Base-by-base conservation (phyloP, 495 filamentous ascomycete genomes). In the Pseudevernia furfuracea region DNA sequence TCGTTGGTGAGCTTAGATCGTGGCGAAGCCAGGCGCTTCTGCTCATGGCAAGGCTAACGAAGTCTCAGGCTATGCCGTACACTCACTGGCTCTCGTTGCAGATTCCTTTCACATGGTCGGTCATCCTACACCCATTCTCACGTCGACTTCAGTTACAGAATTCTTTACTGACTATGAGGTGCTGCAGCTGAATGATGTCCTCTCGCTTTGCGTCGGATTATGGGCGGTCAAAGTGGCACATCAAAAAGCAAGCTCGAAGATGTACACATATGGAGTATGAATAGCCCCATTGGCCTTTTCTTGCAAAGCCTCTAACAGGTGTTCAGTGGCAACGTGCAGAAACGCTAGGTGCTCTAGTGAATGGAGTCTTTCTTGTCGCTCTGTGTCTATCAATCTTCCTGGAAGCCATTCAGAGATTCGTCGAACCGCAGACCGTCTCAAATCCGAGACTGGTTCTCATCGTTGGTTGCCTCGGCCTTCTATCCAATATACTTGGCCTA, bases 61-160 rank as follows among this genome's bases (percentile, higher is more conserved):
- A 21, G 17, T 25, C 55, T 39, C 52, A 87, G 84, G 94, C 61
- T 90, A 94, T 75, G 75, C 84, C 49, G 91, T 95, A 61, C 87
- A 90, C 69, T 97, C 94, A 36, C 84, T 98, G 66, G 94, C 94
- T 23, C 82, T 98, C 62, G 89, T 95, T 71, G 94, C 94, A 44
- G 94, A 98, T 78, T 90, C 94, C 62, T 98, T 97, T 77, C 94
- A 98, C 71, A 98, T 98, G 94, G 91, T 93, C 28, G 4, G 49
- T 53, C 49, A 15, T 53, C 1, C 10, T 53, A 30, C 4, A 14
- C 1, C 14, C 14, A 0, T 7, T 32, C 11, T 53, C 15, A 32
- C 28, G 14, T 15, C 4, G 0, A 10, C 9, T 17, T 32, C 12
- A 53, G 4, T 0, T 53, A 32, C 49, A 9, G 3, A 21, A 17